These are phyloP conservation scores for Haplosporangium sp. DNA, from an alignment of 371 early-diverging fungal genomes.

Conservation along the genomic window DNA sequence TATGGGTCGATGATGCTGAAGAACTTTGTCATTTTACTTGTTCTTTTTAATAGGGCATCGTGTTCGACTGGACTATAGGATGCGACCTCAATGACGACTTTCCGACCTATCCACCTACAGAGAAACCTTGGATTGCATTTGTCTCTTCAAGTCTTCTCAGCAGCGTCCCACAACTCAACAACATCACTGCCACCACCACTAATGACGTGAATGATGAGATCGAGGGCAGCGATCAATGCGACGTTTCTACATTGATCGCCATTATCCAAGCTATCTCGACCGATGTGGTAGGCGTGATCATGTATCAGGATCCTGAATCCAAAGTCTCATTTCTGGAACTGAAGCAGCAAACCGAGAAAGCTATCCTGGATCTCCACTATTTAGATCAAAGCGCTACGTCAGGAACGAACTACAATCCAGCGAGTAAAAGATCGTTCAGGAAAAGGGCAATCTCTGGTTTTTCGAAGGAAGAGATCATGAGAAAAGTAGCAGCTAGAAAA, in stretches of 20 bases:
- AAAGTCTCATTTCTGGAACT: slow-evolving; percentile 20
- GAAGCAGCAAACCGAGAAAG: slow-evolving; percentile 24
- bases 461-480: slow-evolving; percentile 15
- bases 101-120: slow-evolving; percentile 36
- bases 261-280: slow-evolving; percentile 43
- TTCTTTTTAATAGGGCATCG: slow-evolving; percentile 28
- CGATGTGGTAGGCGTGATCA: slow-evolving; percentile 29
- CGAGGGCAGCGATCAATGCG: slow-evolving; percentile 9
- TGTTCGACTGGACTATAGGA: slow-evolving; percentile 44
- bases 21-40: neutral
- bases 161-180: neutral
- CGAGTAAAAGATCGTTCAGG: neutral
- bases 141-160: slow-evolving; percentile 33
- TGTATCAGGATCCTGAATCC: slow-evolving; percentile 29
- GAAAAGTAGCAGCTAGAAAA: neutral
- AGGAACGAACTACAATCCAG: neutral
- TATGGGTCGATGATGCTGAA: too few relatives aligned
- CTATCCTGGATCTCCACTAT: slow-evolving; percentile 16
- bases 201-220: neutral
- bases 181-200: neutral
- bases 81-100: slow-evolving; percentile 32
- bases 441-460: slow-evolving; percentile 22
- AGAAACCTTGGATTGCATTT: slow-evolving; percentile 51
- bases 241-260: slow-evolving; percentile 20
- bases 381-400: neutral